Percentiles rank a stretch among this genome's conserved stretches.
Evolutionary conservation across 2,329 filamentous ascomycete genomes (phyloP).

Genomic region (Alternaria alternata): DNA sequence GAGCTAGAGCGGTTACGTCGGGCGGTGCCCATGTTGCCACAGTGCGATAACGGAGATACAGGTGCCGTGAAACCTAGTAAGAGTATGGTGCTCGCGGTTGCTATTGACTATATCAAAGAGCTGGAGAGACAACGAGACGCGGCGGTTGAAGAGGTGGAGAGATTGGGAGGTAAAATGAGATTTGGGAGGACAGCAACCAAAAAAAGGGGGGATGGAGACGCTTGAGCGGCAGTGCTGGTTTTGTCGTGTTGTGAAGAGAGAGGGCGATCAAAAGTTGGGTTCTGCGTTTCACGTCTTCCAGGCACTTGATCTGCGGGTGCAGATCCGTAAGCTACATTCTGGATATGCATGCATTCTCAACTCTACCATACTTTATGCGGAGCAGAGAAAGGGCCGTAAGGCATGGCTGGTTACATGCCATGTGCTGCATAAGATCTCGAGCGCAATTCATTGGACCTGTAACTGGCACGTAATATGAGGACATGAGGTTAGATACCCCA

Average conservation of each 20-base stretch:
- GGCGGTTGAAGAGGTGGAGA: slow-evolving; percentile 18
- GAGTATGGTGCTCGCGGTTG: slow-evolving; percentile 22
- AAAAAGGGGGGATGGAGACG: not conserved
- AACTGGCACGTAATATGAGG: not conserved
- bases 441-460: not conserved
- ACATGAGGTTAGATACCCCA: not conserved
- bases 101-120: slow-evolving; percentile 24
- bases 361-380: not conserved
- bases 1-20: slow-evolving; percentile 35
- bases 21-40: slow-evolving; percentile 33
- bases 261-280: not conserved
- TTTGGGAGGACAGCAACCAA: not conserved
- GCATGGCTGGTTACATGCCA: not conserved
- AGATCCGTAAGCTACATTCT: not conserved
- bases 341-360: not conserved
- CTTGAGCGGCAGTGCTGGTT: not conserved
- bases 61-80: slow-evolving; percentile 22
- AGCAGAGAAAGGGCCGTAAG: not conserved
- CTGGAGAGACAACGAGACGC: slow-evolving; percentile 20
- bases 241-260: not conserved
- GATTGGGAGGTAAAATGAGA: slow-evolving; percentile 16
- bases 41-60: slow-evolving; percentile 15
- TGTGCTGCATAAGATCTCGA: not conserved
- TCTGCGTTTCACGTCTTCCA: not conserved
- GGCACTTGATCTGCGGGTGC: not conserved